Evolutionary conservation across 2,329 filamentous ascomycete species (phyloP), one percentile per base, ranked within the genome.

Genomic region (Meredithiella fracta): DNA sequence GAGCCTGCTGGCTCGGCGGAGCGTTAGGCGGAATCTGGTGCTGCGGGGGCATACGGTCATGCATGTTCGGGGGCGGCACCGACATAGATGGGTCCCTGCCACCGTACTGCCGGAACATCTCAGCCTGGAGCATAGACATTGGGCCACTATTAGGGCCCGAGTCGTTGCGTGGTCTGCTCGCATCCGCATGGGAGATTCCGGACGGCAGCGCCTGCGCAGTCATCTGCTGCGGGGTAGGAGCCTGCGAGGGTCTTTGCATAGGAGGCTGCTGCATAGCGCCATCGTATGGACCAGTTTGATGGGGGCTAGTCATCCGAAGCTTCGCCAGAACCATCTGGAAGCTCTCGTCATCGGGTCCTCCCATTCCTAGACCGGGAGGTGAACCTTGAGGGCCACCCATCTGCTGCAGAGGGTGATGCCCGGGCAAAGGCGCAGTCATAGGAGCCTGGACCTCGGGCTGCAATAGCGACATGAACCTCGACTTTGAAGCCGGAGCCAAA

Each of bases 391-490:
- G 20, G 15, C 29, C 50, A 37, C 23, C 40, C 54, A 59, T 59
- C 25, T 53, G 29, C 29, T 53, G 57, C 15, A 56, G 26, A 7
- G 58, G 53, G 37, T 40, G 37, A 15, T 58, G 50, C 26, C 55
- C 54, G 6, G 58, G 53, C 20, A 53, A 51, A 8, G 56, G 51
- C 15, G 56, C 58, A n/a, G 58, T 57, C 20, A 58, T 42, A 23
- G 50, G 54, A 50, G n/a, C 42, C 26, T 9, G 49, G 22, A 17
- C 56, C 55, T 11, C 53, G 47, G 50, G 20, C 40, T 74, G 75
- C 65, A 90, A 87, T 62, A 96, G 85, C 2, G 84, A 87, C 53
- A 88, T 89, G 65, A 96, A 96, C 55, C 88, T 78, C 11, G 90
- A 96, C 3, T 65, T 68, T 2, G 69, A 70, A 11, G 74, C 67